These are phyloP conservation scores for Mitragyna speciosa DNA, from an alignment of 257 asterid species.

Conservation along the genomic window DNA sequence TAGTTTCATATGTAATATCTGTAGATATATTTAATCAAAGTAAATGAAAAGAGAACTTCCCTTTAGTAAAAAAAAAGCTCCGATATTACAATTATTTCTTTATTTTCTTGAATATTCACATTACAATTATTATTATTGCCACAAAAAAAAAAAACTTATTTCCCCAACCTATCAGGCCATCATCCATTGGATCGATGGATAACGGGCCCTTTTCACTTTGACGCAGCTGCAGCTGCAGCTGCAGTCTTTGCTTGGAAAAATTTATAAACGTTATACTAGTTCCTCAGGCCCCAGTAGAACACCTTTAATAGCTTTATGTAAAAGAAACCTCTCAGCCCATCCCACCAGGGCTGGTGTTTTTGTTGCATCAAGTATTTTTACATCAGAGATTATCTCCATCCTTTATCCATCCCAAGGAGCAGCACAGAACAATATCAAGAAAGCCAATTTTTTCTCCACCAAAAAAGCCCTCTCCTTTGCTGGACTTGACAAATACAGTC, in stretches of 20 bases:
- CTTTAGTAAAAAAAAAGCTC: no score
- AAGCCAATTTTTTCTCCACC: slow-evolving; percentile 55
- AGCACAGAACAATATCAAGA: slow-evolving; percentile 47
- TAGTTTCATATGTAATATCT: no score
- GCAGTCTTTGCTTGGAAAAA: not conserved
- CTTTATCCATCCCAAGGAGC: slow-evolving; percentile 37
- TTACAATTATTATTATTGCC: no score
- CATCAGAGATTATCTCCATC: slow-evolving; percentile 25
- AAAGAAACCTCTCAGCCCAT: slow-evolving; percentile 37
- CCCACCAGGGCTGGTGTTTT: slow-evolving; percentile 32
- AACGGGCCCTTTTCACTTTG: slow-evolving; percentile 14
- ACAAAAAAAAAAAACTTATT: no score
- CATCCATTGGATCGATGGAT: not conserved
- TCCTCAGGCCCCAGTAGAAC: slow-evolving; percentile 21
- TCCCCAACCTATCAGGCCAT: no score
- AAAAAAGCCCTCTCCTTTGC: slow-evolving; percentile 42
- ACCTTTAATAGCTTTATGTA: slow-evolving; percentile 27
- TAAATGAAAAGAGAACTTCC: no score
- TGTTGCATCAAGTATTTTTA: slow-evolving; percentile 28
- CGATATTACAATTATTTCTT: no score
- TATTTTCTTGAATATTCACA: no score
- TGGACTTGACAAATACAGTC: slow-evolving; percentile 31
- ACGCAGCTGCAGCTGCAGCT: not conserved
- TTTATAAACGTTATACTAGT: slow-evolving; percentile 22
- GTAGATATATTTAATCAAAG: no score